A percentile compares a stretch with the other conserved stretches of the same genome.
These are phyloP conservation scores for Globisporangium spinosum DNA, from an alignment of 352 stramenopile species.

Conservation along the genomic window DNA sequence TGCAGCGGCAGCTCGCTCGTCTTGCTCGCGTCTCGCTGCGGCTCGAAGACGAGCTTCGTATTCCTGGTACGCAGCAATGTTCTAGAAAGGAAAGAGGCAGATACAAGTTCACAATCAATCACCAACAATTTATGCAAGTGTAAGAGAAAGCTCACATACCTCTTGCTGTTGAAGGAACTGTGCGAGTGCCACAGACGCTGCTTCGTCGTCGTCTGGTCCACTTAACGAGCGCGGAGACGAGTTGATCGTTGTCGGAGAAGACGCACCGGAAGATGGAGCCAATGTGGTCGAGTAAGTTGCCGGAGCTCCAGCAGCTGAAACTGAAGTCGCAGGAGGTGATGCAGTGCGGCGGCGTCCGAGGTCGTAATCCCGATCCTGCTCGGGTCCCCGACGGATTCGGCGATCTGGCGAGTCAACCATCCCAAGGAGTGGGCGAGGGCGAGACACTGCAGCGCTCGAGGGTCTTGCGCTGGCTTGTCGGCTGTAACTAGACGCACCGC, in stretches of 20 bases:
- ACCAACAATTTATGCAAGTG: neutral
- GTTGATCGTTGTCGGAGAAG: conserved; percentile 22
- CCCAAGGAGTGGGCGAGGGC: conserved; percentile 18
- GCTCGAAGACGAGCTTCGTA: conserved; percentile 41
- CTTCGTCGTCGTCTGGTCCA: conserved; percentile 37
- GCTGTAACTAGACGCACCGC: neutral
- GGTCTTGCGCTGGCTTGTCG: neutral
- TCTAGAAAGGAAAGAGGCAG: conserved; percentile 24
- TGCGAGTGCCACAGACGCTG: conserved; percentile 60
- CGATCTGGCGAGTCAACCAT: conserved; percentile 13
- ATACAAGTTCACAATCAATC: neutral
- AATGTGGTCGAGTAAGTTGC: neutral
- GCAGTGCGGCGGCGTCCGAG: conserved; percentile 2
- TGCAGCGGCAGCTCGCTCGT: conserved; percentile 4
- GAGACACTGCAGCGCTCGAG: neutral
- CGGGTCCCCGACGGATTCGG: conserved; percentile 14
- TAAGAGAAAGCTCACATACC: conserved; percentile 20
- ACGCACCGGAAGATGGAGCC: conserved; percentile 20
- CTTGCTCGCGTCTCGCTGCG: conserved; percentile 15
- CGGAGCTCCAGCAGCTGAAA: neutral
- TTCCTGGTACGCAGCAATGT: conserved; percentile 66
- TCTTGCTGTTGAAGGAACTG: conserved; percentile 73
- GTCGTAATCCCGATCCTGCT: conserved; percentile 18
- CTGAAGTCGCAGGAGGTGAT: neutral
- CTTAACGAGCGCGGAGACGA: conserved; percentile 15